Evolutionary conservation across 208 protist genomes (phyloP), one percentile per base, ranked within the genome.

Genomic region (Leishmania lainsoni): DNA sequence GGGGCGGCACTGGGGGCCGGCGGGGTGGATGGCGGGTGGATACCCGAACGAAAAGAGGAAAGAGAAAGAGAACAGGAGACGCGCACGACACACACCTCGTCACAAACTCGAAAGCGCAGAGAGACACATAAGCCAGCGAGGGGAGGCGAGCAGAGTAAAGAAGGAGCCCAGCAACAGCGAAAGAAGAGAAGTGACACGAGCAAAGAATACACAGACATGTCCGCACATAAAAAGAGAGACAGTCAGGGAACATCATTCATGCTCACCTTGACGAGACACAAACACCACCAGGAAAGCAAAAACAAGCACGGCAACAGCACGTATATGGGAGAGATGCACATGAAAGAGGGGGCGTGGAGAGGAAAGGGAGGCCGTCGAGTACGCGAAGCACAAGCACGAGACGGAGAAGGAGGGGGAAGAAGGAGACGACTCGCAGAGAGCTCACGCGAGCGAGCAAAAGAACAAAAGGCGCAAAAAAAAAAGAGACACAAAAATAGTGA

Each of bases 261-360:
- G 12, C 58, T 29, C 2, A 63, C 58, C 9, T 63, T 10, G 26
- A 16, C 58, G 26, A 63, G 26, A 63, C 65, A 71, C 29, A 29
- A 8, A 39, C 10, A 56, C 17, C 52, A 20, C 9, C 5, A 68
- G 39, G 61, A 68, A 39, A 68, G 17, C 6, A 42, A 35, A 39
- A 14, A 45, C 0, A 63, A n/a, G 26, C 16, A 63, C 22, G 9
- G 58, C 22, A 73, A 29, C 29, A 80, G 42, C 17, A 35, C 52
- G 32, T 35, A 77, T 26, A 10, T 77, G 58, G 75, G 20, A 77
- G 39, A 68, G 42, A 51, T 52, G 16, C 10, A 70, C 76, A 83
- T 72, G 82, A 78, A 83, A 76, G 81, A 76, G 76, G n/a, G 35
- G 16, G 68, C 17, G 75, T 1, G 61, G 29, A 16, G 39, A 39